Percentiles rank a stretch among this genome's conserved stretches.
Evolutionary conservation across 306 rosid species (phyloP).

Genomic region (Vachellia pachyceras): DNA sequence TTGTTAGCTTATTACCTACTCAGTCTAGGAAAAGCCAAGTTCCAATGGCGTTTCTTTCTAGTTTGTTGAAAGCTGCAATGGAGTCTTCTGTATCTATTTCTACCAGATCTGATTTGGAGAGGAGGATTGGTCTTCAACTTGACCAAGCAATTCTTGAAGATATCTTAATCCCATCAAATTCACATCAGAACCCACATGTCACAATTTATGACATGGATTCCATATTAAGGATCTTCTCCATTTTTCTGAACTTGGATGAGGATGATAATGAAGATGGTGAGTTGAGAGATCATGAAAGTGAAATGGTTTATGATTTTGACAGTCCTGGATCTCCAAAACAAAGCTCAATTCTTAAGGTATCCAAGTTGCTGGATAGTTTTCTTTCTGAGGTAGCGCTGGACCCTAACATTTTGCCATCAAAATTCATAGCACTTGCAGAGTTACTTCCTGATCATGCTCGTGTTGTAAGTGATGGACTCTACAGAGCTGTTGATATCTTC

Average conservation of each 20-base stretch:
- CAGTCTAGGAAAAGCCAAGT: conserved; percentile 91
- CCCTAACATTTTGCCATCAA: conserved; percentile 72
- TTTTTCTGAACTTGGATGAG: conserved; percentile 85
- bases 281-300: conserved; percentile 72
- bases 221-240: conserved; percentile 81
- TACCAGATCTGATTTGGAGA: conserved; percentile 87
- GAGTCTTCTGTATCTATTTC: conserved; percentile 78
- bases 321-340: conserved; percentile 97
- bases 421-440: conserved; percentile 83
- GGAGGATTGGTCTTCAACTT: conserved; percentile 89
- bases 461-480: conserved; percentile 81
- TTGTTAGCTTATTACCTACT: conserved; percentile 76
- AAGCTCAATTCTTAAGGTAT: conserved; percentile 90
- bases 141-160: conserved; percentile 99
- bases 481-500: conserved; percentile 91
- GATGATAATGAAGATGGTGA: conserved; percentile 75
- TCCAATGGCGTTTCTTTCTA: conserved; percentile 96
- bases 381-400: conserved; percentile 94
- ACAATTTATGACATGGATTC: conserved; percentile 84
- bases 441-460: conserved; percentile 97
- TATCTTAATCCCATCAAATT: conserved; percentile 76
- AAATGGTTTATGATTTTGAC: conserved; percentile 87
- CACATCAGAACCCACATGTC: conserved; percentile 62
- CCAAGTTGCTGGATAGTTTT: conserved; percentile 83
- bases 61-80: conserved; percentile 87